phyloP scores from a whole-genome alignment of 2,329 filamentous ascomycete genomes.

The Colletotrichum simmondsii region DNA sequence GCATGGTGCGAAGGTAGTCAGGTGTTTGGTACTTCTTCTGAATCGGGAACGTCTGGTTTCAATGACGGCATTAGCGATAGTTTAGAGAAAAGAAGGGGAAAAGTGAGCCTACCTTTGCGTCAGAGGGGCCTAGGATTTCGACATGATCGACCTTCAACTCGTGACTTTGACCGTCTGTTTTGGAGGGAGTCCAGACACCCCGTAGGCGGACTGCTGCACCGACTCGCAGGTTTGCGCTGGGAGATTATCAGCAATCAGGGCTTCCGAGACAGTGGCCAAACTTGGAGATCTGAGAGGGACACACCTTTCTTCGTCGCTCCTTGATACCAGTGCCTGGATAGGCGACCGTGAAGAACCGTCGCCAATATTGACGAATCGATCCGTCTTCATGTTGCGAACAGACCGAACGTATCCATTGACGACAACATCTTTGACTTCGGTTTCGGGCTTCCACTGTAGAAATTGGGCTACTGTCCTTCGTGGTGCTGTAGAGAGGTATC shows the following conservation, averaged over 20 bases:
- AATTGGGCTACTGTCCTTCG: slow-evolving; percentile 64
- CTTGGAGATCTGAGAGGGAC: slow-evolving; percentile 42
- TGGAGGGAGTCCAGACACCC: slow-evolving; percentile 81
- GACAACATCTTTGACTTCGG: slow-evolving; percentile 60
- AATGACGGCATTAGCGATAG: slow-evolving; percentile 1
- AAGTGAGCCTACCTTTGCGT: slow-evolving; percentile 74
- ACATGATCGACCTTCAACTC: slow-evolving; percentile 82
- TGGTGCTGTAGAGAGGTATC: slow-evolving; percentile 48
- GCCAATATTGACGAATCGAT: slow-evolving; percentile 84
- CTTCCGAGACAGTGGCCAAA: slow-evolving; percentile 38
- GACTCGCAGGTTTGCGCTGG: slow-evolving; percentile 74
- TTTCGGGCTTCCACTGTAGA: slow-evolving; percentile 61
- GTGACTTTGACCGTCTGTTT: slow-evolving; percentile 75
- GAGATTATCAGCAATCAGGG: slow-evolving; percentile 42
- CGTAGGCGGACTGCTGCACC: slow-evolving; percentile 83
- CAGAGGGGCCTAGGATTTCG: slow-evolving; percentile 78
- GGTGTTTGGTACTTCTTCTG: slow-evolving; percentile 96
- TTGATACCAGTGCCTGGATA: slow-evolving; percentile 84
- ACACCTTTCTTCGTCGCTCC: slow-evolving; percentile 76
- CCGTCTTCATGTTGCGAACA: slow-evolving; percentile 85
- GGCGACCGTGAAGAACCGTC: slow-evolving; percentile 87
- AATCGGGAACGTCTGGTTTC: slow-evolving; percentile 81
- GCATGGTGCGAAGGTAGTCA: slow-evolving; percentile 88
- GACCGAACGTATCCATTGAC: slow-evolving; percentile 86
- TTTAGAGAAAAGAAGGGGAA: slow-evolving; percentile 22